These are phyloP conservation scores for Tuctoria greenei DNA, from an alignment of 176 grass and related monocot genomes.

Conservation along the genomic window DNA sequence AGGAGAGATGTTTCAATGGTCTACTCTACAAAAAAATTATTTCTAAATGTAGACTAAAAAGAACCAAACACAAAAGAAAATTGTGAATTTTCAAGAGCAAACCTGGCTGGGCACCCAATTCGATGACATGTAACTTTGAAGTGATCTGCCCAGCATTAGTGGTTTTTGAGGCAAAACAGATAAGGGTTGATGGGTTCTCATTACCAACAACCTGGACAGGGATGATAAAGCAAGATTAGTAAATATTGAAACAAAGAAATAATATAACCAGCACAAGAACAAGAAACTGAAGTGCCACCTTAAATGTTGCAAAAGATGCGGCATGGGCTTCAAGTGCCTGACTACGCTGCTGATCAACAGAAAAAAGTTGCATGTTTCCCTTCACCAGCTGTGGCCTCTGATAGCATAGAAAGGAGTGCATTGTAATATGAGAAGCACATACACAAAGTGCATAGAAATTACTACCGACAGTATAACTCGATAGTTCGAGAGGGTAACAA, in stretches of 20 bases:
- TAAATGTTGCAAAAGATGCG: slow-evolving; percentile 91
- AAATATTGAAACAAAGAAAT: slow-evolving; percentile 2
- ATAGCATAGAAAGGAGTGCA: slow-evolving; percentile 24
- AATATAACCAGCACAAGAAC: slow-evolving; percentile 3
- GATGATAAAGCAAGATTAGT: neutral
- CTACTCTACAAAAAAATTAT: neutral
- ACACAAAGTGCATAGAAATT: neutral
- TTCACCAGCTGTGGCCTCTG: slow-evolving; percentile 95
- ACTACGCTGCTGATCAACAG: slow-evolving; percentile 95
- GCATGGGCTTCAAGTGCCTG: slow-evolving; percentile 99
- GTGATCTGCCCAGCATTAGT: slow-evolving; percentile 87
- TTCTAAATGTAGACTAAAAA: neutral
- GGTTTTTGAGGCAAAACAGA: slow-evolving; percentile 90
- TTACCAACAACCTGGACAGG: slow-evolving; percentile 75
- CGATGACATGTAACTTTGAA: slow-evolving; percentile 95
- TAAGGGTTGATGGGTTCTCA: slow-evolving; percentile 85
- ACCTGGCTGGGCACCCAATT: slow-evolving; percentile 95
- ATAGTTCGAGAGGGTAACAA: neutral
- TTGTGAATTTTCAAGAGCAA: slow-evolving; percentile 1
- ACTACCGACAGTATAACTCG: neutral
- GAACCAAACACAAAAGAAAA: neutral
- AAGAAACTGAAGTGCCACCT: slow-evolving; percentile 39
- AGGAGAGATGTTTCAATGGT: neutral
- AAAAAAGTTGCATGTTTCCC: slow-evolving; percentile 99
- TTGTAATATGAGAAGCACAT: neutral